Base-by-base conservation (phyloP, 176 grass and related monocot species). In the Carex kokanica region DNA sequence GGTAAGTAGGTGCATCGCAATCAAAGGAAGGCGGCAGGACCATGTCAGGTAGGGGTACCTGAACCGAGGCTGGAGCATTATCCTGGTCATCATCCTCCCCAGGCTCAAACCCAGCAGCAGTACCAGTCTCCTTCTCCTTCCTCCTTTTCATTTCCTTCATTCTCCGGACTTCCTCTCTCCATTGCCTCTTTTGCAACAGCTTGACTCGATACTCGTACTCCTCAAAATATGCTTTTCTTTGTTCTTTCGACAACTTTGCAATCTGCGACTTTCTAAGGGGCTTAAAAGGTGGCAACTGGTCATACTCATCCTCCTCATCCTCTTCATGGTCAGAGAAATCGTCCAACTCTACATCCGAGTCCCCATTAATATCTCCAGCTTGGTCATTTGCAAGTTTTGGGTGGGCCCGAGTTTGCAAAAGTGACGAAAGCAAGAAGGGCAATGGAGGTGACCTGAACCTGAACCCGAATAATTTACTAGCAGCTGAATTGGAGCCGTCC, bases 161-260 rank as follows among this genome's bases (percentile, higher is more conserved):
- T 84, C 93, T 90, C 66, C 91, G 83, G 40, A 99, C 78, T 85
- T 95, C 93, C 18, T 99, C 92, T 88, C 92, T 99, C 96, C 93
- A 90, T 72, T 99, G 96, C 79, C 95, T 99, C 89, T 99, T 99
- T 80, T 95, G 91, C 62, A 99, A 81, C 85, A 99, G 91, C 59
- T 99, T 99, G 60, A 95, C 93, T 38, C 96, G 92, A 84, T 99
- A 99, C 75, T 99, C 96, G 16, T 99, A 99, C 81, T 99, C 96
- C 59, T 99, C 93, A 83, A 99, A 95, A 87, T 99, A 99, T 32
- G 88, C 93, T 83, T 86, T 91, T 80, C 86, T 91, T 88, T 99
- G 93, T 25, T 95, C 91, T 61, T 93, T 93, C 7, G 93, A 88
- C 38, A 99, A 91, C 85, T 86, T 99, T 10, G 61, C 84, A 90